Conservation (phyloP, 1,284 basidiomycete species). For the Omphalotus olearius region DNA sequence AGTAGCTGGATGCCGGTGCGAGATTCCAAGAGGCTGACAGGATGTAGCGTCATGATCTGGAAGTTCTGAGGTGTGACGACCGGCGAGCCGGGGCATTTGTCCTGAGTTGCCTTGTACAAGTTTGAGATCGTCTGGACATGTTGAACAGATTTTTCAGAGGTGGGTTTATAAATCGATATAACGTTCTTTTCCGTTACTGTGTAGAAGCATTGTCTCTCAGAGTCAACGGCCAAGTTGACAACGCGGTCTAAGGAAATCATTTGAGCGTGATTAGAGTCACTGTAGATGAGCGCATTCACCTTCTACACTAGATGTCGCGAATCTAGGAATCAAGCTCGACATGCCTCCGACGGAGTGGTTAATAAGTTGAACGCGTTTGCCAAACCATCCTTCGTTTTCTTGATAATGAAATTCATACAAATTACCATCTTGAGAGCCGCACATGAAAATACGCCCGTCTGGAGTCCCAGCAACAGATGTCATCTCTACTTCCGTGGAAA, state of each 20-base stretch:
- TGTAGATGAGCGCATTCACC: slow-evolving; percentile 36
- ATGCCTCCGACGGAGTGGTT: slow-evolving; percentile 80
- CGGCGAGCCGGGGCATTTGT: slow-evolving; percentile 72
- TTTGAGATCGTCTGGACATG: slow-evolving; percentile 66
- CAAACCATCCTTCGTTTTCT: slow-evolving; percentile 91
- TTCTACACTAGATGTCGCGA: slow-evolving; percentile 53
- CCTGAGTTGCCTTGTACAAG: slow-evolving; percentile 65
- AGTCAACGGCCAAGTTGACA: slow-evolving; percentile 61
- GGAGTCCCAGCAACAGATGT: slow-evolving; percentile 75
- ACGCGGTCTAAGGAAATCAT: slow-evolving; percentile 54
- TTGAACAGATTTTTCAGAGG: slow-evolving; percentile 58
- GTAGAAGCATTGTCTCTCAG: slow-evolving; percentile 67
- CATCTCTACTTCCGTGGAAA: slow-evolving; percentile 82
- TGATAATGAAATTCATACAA: slow-evolving; percentile 95
- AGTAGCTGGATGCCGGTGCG: slow-evolving; percentile 69
- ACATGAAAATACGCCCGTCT: slow-evolving; percentile 90
- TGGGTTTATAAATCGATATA: slow-evolving; percentile 65
- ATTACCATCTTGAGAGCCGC: slow-evolving; percentile 81
- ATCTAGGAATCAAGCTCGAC: slow-evolving; percentile 66
- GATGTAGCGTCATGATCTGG: slow-evolving; percentile 60
- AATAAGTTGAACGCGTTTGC: slow-evolving; percentile 75
- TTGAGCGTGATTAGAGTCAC: slow-evolving; percentile 12
- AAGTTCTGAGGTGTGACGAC: slow-evolving; percentile 66
- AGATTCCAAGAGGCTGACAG: slow-evolving; percentile 59
- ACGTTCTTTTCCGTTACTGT: slow-evolving; percentile 66